phyloP scores from a whole-genome alignment of 2,329 filamentous ascomycete genomes.

The Claviceps citrina region DNA sequence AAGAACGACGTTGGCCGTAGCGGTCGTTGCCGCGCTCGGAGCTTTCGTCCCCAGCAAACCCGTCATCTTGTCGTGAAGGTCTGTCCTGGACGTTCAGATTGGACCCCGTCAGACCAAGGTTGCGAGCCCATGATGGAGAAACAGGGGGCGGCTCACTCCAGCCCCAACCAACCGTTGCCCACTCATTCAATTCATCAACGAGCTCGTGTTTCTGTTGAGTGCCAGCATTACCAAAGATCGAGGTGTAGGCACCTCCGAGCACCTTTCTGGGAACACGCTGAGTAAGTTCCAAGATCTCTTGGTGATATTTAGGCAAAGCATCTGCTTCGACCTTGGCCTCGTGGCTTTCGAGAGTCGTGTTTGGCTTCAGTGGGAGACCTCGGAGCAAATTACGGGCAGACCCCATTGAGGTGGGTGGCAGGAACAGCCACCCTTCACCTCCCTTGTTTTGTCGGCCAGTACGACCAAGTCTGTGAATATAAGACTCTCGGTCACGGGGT shows the following conservation, averaged over 20 bases:
- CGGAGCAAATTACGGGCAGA: conserved; percentile 35
- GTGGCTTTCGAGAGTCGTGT: conserved; percentile 35
- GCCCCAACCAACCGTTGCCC: conserved; percentile 36
- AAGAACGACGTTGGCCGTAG: conserved; percentile 6
- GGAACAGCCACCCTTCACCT: conserved; percentile 54
- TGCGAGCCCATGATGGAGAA: conserved; percentile 13
- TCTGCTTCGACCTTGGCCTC: conserved; percentile 34
- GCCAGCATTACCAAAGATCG: conserved; percentile 40
- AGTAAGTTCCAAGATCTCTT: conserved; percentile 27
- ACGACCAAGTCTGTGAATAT: conserved; percentile 63
- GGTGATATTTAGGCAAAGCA: conserved; percentile 30
- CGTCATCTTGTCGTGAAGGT: conserved; percentile 1
- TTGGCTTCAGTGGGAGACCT: conserved; percentile 44
- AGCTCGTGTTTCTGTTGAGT: conserved; percentile 23
- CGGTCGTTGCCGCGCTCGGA: too few species aligned
- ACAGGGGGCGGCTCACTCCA: conserved; percentile 31
- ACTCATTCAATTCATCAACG: conserved; percentile 37
- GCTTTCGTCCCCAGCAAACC: too few species aligned
- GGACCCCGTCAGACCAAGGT: conserved; percentile 17
- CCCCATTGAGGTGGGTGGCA: conserved; percentile 38
- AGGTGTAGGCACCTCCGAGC: conserved; percentile 34
- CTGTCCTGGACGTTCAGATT: conserved; percentile 21
- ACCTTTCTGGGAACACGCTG: conserved; percentile 20
- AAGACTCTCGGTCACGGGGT: conserved; percentile 50
- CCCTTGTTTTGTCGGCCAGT: conserved; percentile 61